Conservation (phyloP, 805 yeast genomes). For the Scheffersomyces coipomensis region DNA sequence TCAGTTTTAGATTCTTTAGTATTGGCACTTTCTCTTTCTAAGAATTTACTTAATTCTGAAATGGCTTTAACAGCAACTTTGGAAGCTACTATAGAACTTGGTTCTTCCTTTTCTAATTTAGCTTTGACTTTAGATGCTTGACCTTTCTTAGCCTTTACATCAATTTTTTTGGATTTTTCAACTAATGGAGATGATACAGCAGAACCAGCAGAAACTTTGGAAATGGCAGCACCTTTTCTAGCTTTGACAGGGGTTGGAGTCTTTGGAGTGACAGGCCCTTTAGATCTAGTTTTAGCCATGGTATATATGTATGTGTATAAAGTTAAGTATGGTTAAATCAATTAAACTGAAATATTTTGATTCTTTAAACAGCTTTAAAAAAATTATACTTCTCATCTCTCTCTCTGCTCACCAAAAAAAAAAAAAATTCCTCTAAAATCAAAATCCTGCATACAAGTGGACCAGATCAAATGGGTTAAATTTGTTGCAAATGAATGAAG, state of each 20-base stretch:
- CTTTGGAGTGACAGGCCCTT: conserved; percentile 20
- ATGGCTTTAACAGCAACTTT: conserved; percentile 48
- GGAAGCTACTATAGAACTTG: conserved; percentile 14
- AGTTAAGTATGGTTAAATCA: too few relatives aligned
- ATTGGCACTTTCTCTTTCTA: conserved; percentile 31
- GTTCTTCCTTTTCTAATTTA: conserved; percentile 3
- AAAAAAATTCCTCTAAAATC: neutral
- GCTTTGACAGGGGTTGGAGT: conserved; percentile 23
- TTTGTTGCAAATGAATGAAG: too few relatives aligned
- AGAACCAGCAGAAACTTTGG: conserved; percentile 16
- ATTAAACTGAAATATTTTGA: too few relatives aligned
- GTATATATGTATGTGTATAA: conserved; percentile 1
- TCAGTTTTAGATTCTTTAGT: conserved; percentile 29
- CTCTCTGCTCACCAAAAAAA: neutral
- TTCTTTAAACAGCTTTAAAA: too few relatives aligned
- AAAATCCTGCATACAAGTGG: neutral
- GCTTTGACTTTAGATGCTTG: conserved; percentile 35
- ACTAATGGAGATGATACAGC: conserved; percentile 22
- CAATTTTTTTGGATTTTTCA: conserved; percentile 15
- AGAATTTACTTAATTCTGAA: conserved; percentile 63
- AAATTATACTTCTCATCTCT: conserved; percentile 2
- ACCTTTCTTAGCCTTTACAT: conserved; percentile 10
- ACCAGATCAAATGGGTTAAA: too few relatives aligned
- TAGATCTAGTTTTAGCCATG: conserved; percentile 36
- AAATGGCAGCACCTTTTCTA: conserved; percentile 18